Evolutionary conservation across 2,329 filamentous ascomycete species (phyloP).

Genomic region (Pseudogymnoascus sp.): DNA sequence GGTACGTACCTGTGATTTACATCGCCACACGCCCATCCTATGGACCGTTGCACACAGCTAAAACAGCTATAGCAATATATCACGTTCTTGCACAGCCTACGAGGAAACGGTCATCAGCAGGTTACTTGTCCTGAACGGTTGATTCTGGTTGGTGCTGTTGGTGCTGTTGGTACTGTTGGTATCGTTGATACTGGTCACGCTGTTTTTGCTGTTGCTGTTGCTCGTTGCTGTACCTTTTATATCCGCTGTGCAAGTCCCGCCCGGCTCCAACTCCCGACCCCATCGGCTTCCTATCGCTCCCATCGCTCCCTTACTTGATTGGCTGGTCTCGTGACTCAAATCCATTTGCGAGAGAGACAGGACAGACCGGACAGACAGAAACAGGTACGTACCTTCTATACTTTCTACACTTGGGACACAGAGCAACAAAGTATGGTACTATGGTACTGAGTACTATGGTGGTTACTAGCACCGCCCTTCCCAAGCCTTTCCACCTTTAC

Average conservation of each 20-base stretch:
- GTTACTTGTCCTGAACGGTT: background rate
- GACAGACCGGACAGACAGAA: background rate
- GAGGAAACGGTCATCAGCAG: background rate
- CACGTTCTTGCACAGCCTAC: background rate
- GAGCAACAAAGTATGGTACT: background rate
- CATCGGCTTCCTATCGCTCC: background rate
- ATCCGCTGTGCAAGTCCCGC: background rate
- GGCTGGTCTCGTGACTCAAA: background rate
- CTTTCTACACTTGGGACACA: background rate
- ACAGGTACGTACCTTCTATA: background rate
- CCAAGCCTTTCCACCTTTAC: too few relatives aligned
- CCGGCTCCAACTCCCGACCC: background rate
- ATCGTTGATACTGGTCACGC: too few relatives aligned
- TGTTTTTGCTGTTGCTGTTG: too few relatives aligned
- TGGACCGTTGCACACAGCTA: background rate
- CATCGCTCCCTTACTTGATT: background rate
- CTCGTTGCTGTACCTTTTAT: background rate
- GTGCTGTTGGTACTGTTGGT: too few relatives aligned
- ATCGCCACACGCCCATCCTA: background rate
- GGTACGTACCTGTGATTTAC: background rate
- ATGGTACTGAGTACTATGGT: background rate
- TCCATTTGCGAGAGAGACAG: too few relatives aligned
- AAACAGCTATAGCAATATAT: background rate
- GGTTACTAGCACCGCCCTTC: background rate
- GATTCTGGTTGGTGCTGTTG: too few relatives aligned